Percentiles rank a stretch among this genome's conserved stretches.
These are phyloP conservation scores for Westerdykella sp. DNA, from an alignment of 2,329 filamentous ascomycete species.

Conservation along the genomic window DNA sequence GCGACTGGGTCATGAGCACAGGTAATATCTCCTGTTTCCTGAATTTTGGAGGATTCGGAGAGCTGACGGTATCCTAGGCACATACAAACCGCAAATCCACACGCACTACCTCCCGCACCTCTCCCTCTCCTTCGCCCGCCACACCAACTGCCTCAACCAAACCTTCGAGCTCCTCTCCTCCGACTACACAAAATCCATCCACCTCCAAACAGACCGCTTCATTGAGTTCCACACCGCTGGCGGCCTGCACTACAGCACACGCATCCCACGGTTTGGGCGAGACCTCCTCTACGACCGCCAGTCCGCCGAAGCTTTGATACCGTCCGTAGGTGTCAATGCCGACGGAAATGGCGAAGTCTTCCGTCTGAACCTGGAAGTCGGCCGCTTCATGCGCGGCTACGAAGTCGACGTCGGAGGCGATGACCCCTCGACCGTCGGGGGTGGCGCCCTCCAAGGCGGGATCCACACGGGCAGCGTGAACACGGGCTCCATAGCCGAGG, in stretches of 20 bases:
- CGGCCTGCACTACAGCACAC: slow-evolving; percentile 81
- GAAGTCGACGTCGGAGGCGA: slow-evolving; percentile 86
- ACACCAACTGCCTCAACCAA: slow-evolving; percentile 86
- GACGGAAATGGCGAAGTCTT: slow-evolving; percentile 91
- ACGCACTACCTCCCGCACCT: slow-evolving; percentile 92
- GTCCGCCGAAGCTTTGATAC: slow-evolving; percentile 78
- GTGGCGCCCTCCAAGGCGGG: slow-evolving; percentile 75
- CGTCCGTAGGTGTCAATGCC: slow-evolving; percentile 77
- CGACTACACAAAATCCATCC: slow-evolving; percentile 91
- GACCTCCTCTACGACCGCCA: slow-evolving; percentile 79
- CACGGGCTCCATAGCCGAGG: slow-evolving; percentile 76
- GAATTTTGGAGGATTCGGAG: background rate
- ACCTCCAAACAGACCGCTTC: slow-evolving; percentile 84
- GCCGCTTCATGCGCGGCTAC: slow-evolving; percentile 90
- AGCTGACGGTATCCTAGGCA: slow-evolving; percentile 40
- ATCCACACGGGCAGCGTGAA: slow-evolving; percentile 83
- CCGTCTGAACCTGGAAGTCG: slow-evolving; percentile 81
- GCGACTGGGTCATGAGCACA: slow-evolving; percentile 94
- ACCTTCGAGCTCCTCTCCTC: slow-evolving; percentile 82
- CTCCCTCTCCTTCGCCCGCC: slow-evolving; percentile 85
- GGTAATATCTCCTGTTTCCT: slow-evolving; percentile 44
- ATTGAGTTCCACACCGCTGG: slow-evolving; percentile 89
- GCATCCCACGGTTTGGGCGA: slow-evolving; percentile 86
- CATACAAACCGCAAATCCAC: slow-evolving; percentile 78
- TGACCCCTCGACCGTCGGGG: slow-evolving; percentile 59